Conservation (phyloP, 129 eudicot species). For the Scalesia atractyloides region DNA sequence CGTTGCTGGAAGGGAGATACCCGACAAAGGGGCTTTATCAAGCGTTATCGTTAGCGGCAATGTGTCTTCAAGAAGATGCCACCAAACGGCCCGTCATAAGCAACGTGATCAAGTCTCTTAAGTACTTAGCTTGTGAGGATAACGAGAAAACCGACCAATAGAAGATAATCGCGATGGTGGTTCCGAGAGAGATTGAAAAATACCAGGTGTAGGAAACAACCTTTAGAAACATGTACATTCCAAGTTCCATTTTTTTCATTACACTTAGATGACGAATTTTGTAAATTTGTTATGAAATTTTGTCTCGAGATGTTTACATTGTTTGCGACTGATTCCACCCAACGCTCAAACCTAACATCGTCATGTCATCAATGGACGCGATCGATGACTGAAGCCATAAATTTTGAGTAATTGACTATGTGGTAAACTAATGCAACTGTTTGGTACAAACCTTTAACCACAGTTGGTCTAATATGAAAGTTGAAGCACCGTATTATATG, state of each 20-base stretch:
- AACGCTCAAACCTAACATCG: background rate
- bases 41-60: conserved; percentile 82
- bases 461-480: too few species aligned
- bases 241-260: conserved; percentile 18
- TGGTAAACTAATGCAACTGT: too few species aligned
- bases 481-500: too few species aligned
- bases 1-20: conserved; percentile 58
- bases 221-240: conserved; percentile 29
- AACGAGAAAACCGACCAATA: conserved; percentile 14
- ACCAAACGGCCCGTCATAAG: conserved; percentile 63
- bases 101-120: conserved; percentile 75
- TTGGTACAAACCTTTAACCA: too few species aligned
- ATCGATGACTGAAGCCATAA: too few species aligned
- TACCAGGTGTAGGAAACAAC: conserved; percentile 28
- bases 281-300: conserved; percentile 21
- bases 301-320: conserved; percentile 13
- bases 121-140: conserved; percentile 37
- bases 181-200: conserved; percentile 31
- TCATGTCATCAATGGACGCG: too few species aligned
- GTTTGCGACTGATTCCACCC: conserved; percentile 17
- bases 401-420: too few species aligned
- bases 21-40: conserved; percentile 61
- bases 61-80: conserved; percentile 91
- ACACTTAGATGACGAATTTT: conserved; percentile 29
- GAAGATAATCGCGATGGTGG: conserved; percentile 15